A percentile compares a stretch with the other conserved stretches of the same genome.
These are phyloP conservation scores for Dalbergia cultrata DNA, from an alignment of 306 rosid species.

Conservation along the genomic window DNA sequence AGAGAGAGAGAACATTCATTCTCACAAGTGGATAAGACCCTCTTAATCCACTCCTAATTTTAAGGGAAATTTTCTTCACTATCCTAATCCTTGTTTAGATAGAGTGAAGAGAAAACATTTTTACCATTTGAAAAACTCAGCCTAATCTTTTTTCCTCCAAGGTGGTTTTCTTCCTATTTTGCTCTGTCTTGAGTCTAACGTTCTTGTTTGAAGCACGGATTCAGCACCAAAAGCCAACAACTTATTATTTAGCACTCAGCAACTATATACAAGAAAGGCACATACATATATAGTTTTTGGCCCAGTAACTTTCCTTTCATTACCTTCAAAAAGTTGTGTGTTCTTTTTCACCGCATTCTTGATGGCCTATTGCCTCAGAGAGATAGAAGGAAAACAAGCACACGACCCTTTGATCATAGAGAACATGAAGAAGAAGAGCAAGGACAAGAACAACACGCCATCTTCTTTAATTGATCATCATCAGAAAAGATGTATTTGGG, in stretches of 20 bases:
- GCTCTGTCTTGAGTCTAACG: conserved; percentile 29
- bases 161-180: conserved; percentile 12
- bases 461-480: background rate
- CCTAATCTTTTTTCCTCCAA: conserved; percentile 8
- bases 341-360: conserved; percentile 43
- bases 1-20: conserved; percentile 48
- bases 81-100: conserved; percentile 45
- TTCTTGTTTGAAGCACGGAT: background rate
- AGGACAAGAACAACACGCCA: background rate
- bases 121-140: conserved; percentile 28
- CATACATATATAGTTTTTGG: no score
- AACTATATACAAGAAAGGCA: no score
- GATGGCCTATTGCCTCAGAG: conserved; percentile 59
- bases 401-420: conserved; percentile 70
- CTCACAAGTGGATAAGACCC: conserved; percentile 62
- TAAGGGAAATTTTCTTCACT: conserved; percentile 38
- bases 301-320: no score
- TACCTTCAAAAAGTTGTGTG: no score
- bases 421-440: conserved; percentile 49
- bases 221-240: no score
- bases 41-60: conserved; percentile 67
- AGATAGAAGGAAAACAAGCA: conserved; percentile 76
- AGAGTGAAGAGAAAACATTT: conserved; percentile 18
- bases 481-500: conserved; percentile 22
- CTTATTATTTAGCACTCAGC: no score